A percentile compares a stretch with the other conserved stretches of the same genome.
Conservation (phyloP, 257 asterid species). For the Linaria vulgaris region DNA sequence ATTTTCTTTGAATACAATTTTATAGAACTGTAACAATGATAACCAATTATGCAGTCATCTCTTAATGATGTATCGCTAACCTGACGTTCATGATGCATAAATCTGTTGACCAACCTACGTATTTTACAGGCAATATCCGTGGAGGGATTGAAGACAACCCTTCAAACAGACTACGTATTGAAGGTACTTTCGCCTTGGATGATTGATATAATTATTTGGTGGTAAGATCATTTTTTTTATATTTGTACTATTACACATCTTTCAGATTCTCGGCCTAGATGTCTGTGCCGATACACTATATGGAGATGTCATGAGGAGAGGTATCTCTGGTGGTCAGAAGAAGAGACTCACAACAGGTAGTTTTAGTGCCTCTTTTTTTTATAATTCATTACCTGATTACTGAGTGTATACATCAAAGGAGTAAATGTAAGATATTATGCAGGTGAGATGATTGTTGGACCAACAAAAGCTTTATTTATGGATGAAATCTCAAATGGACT, state of each 20-base stretch:
- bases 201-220: neutral
- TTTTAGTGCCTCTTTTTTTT: conserved; percentile 14
- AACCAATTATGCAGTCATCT: too few relatives aligned
- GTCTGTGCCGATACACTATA: conserved; percentile 48
- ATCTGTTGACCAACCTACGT: conserved; percentile 12
- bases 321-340: conserved; percentile 66
- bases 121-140: conserved; percentile 45
- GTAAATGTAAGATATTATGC: conserved; percentile 15
- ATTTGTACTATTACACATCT: neutral
- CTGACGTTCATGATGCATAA: neutral
- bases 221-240: too few relatives aligned
- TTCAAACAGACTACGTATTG: conserved; percentile 54
- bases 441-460: conserved; percentile 72
- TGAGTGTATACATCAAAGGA: neutral
- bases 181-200: conserved; percentile 33
- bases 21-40: too few relatives aligned
- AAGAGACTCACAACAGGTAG: conserved; percentile 61
- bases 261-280: conserved; percentile 62
- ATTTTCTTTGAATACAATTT: too few relatives aligned
- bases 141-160: conserved; percentile 50
- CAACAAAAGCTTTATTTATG: conserved; percentile 54
- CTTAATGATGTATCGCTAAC: too few relatives aligned
- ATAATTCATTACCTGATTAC: neutral
- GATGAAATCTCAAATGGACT: conserved; percentile 63
- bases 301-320: conserved; percentile 68